These are phyloP conservation scores for Barnettozyma sucrosica DNA, from an alignment of 805 yeast genomes.

Conservation along the genomic window DNA sequence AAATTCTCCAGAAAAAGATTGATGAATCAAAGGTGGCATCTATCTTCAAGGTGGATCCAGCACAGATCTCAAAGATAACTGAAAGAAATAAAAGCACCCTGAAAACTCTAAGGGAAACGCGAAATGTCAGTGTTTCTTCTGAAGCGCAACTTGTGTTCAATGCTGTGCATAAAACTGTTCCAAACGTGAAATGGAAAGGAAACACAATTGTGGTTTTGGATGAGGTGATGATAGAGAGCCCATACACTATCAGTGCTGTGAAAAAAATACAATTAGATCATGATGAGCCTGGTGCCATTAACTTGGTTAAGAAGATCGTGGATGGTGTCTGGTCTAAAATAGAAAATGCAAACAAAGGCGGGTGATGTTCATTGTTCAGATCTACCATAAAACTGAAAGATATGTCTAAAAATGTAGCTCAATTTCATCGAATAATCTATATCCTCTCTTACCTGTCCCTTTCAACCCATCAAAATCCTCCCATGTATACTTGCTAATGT, in stretches of 20 bases:
- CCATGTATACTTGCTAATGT: slow-evolving; percentile 29
- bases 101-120: slow-evolving; percentile 20
- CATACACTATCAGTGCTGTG: slow-evolving; percentile 32
- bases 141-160: slow-evolving; percentile 43
- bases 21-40: slow-evolving; percentile 16
- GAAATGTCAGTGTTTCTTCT: slow-evolving; percentile 32
- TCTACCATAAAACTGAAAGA: background rate
- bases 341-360: slow-evolving; percentile 45
- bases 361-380: slow-evolving; percentile 26
- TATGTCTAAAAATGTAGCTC: slow-evolving; percentile 6
- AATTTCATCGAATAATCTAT: slow-evolving; percentile 41
- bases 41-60: slow-evolving; percentile 14
- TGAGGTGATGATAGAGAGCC: slow-evolving; percentile 40
- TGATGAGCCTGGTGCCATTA: slow-evolving; percentile 27
- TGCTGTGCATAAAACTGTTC: slow-evolving; percentile 36
- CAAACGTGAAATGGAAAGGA: slow-evolving; percentile 40
- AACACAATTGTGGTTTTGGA: slow-evolving; percentile 40
- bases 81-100: slow-evolving; percentile 20
- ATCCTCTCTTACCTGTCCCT: slow-evolving; percentile 54
- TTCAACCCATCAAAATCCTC: slow-evolving; percentile 59
- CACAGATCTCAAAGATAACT: slow-evolving; percentile 13
- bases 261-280: slow-evolving; percentile 7
- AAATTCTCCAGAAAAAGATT: slow-evolving; percentile 37
- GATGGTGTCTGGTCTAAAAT: slow-evolving; percentile 43
- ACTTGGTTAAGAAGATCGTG: slow-evolving; percentile 42